phyloP scores from a whole-genome alignment of 2,329 filamentous ascomycete species.

The Elsinoe batatas region DNA sequence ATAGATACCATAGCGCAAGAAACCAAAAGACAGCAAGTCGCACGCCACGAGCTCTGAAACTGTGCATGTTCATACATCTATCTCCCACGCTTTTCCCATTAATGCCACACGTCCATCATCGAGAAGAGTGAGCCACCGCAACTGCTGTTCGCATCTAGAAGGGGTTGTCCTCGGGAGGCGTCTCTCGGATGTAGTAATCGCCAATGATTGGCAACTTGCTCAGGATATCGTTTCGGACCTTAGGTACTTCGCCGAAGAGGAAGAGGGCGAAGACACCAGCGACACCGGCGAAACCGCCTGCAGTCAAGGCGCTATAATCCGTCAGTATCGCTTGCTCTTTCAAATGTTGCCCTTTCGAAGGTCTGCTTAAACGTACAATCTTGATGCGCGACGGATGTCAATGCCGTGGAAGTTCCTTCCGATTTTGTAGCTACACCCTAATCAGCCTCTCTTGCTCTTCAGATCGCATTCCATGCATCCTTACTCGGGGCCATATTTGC shows the following conservation, averaged over 20 bases:
- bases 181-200: slow-evolving; percentile 46
- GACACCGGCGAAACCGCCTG: slow-evolving; percentile 46
- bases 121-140: too few species aligned
- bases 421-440: slow-evolving; percentile 39
- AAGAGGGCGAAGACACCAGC: slow-evolving; percentile 50
- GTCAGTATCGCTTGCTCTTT: neutral
- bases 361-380: slow-evolving; percentile 35
- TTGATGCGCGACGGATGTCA: slow-evolving; percentile 31
- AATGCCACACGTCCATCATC: neutral
- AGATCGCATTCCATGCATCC: slow-evolving; percentile 18
- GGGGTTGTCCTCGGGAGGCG: slow-evolving; percentile 56
- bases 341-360: neutral
- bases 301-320: slow-evolving; percentile 31
- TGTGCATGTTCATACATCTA: slow-evolving; percentile 6
- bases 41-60: neutral
- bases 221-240: slow-evolving; percentile 52
- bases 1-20: slow-evolving; percentile 11
- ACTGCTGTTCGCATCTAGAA: slow-evolving; percentile 29
- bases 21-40: neutral
- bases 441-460: slow-evolving; percentile 3
- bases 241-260: slow-evolving; percentile 56
- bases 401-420: slow-evolving; percentile 41
- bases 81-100: slow-evolving; percentile 7
- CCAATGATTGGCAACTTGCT: slow-evolving; percentile 50
- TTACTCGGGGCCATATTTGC: slow-evolving; percentile 51